Base-by-base conservation (phyloP, 164 flowering plant species). In the Liriodendron chinense region DNA sequence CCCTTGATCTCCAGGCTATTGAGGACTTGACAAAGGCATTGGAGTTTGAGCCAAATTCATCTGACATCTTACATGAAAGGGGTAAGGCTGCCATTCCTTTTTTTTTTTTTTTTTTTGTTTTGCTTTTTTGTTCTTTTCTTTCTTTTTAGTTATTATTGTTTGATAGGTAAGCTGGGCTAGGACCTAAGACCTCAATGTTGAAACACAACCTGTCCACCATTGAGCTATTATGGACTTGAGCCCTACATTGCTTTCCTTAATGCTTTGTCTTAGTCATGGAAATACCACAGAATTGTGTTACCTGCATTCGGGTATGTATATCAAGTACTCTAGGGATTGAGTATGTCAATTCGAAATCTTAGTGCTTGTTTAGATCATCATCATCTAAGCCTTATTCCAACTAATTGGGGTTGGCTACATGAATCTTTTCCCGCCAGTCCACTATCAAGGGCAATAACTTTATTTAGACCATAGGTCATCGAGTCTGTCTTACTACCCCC, bases 21-120 rank as follows among this genome's bases (percentile, higher is more conserved):
- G 83, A 84, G 75, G 99, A 96, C 83, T 83, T 96, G 87, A 85
- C 94, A 22, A 93, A 89, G 83, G 98, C 97, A 71, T 82, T 92
- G 65, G 96, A 91, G 75, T 87, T 89, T 78, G 99, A 94, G 79
- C 95, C 94, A 43, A 79, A 91, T 53, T 91, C 96, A 7, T 81
- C 95, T 34, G 99, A 96, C 81, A 84, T 92, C 78, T 86, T 92
- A 71, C 99, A 94, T 85, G 99, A 96, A 89, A 90, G 98, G 77
- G 99, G 99, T 92, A 84, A 81, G 67, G 73, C 62, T 43, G 72
- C 74, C 22, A 68, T 28, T 34, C 23, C 50, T 18, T 10, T 23
- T 70, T 70, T 53, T 22, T 53, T 3, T 2, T 23, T 50, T 26
- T 53, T 66, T 66, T 66, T 1, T 9, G 9, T 66, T 23, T 65